Base-by-base conservation (phyloP, 2,329 filamentous ascomycete genomes). In the Didymella lethalis region DNA sequence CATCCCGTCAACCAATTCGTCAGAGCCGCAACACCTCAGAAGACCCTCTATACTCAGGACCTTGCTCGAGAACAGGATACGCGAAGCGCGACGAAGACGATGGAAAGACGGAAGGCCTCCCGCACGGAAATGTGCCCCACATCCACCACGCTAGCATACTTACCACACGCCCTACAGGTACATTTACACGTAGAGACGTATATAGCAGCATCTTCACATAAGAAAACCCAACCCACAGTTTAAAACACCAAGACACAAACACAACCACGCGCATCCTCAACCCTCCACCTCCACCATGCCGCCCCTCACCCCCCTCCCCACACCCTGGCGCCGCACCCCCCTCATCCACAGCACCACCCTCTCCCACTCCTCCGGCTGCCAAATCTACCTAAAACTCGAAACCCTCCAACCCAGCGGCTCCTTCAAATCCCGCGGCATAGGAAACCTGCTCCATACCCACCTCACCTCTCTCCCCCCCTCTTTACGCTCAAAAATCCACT, bases 321-420 rank as follows among this genome's bases (percentile, higher is more conserved):
- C 18, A 4, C 67, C 89, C 57, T 92, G 88, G 88, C 83, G 86
- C 59, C 80, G 87, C 70, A 92, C 90, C 8, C 90, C 90, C 14
- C 83, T 90, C 49, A 81, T 91, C 52, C 83, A 86, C 67, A 91
- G 87, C 2, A 77, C 82, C 29, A 78, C 84, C 7, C 83, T 93
- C 38, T 92, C 89, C 20, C 83, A 85, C 57, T 81, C 83, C 58
- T 88, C 88, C 61, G 89, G 89, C 69, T 92, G 90, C 78, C 86
- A 90, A 76, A 86, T 94, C 72, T 90, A 89, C 76, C 86, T 95
- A 65, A 95, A 94, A 75, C 86, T 93, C 59, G 91, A 95, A 66
- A 90, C 90, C 75, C 84, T 92, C 40, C 91, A 95, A 72, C 91
- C 91, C 2, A 89, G 88, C 18, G 90, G 90, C 59, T 92, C 90